Evolutionary conservation across 2,329 filamentous ascomycete genomes (phyloP), one percentile per base, ranked within the genome.

Genomic region (Diaporthe vexans): DNA sequence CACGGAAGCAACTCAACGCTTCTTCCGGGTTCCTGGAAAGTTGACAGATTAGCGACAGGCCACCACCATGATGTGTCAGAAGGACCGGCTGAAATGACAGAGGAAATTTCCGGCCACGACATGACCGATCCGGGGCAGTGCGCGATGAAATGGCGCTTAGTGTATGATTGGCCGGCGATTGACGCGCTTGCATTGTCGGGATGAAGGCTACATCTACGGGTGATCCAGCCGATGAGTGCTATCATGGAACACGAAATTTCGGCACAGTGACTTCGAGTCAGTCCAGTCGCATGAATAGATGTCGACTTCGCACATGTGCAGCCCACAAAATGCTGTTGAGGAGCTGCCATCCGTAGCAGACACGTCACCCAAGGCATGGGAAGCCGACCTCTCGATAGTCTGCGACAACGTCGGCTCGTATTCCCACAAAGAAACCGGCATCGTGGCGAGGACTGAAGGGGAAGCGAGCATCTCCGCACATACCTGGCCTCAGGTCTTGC

Each of bases 41-140:
- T 21, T n/a, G 43, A 35, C 8, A 68, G 63, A 40, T 68, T 52
- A 37, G 63, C 63, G 26, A 54, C 26, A n/a, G 6, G 19, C 33
- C 29, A 8, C 33, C 48, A 26, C 33, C 48, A 21, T 52, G 29
- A 40, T 21, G 17, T 37, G 24, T 67, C 46, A 37, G 17, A 68
- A 19, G 33, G 48, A 40, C 33, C 26, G n/a, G 48, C 19, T 48
- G 15, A 21, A 29, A 26, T 37, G 29, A 21, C 33, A 54, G 15
- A 40, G 48, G 48, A 68, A 29, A 68, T 68, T 40, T 5, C 63
- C 48, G 63, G 48, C 15, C 48, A 68, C 48, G 15, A 68, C 63
- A 40, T 40, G 63, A 54, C 26, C 29, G 63, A 68, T 68, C n/a
- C 21, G 63, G 33, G 37, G 33, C 29, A 54, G 33, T 54, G 21